Percentiles rank a stretch among this genome's conserved stretches.
These are phyloP conservation scores for Corylus americana DNA, from an alignment of 306 rosid genomes.

Conservation along the genomic window DNA sequence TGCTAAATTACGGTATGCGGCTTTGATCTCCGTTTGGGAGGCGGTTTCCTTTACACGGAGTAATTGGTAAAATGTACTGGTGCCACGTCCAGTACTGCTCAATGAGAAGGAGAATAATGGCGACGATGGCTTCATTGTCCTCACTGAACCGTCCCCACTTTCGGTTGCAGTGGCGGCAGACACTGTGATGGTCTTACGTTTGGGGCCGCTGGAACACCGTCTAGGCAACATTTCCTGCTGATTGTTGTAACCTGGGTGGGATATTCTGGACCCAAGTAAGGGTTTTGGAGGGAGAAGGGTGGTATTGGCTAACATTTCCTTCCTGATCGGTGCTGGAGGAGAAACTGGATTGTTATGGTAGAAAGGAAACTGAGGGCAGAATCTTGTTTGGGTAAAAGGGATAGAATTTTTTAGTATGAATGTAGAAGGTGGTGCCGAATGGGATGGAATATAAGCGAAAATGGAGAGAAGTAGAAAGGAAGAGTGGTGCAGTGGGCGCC, in stretches of 20 bases:
- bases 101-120: background rate
- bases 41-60: background rate
- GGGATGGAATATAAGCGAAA: background rate
- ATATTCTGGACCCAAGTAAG: background rate
- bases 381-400: too few relatives aligned
- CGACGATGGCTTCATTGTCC: background rate
- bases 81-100: background rate
- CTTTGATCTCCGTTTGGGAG: background rate
- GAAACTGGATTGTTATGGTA: background rate
- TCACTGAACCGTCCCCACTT: background rate
- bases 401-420: background rate
- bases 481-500: constrained; percentile 8
- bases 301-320: background rate
- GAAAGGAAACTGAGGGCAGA: background rate
- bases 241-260: background rate
- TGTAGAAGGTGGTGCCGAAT: background rate
- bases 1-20: background rate
- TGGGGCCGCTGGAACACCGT: too few relatives aligned
- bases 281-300: background rate
- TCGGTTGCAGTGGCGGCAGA: constrained; percentile 1
- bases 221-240: background rate
- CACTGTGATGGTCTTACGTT: background rate
- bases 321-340: background rate
- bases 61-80: background rate
- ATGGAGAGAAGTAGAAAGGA: background rate